Evolutionary conservation across 768 basidiomycete genomes (phyloP), one percentile per base, ranked within the genome.

Genomic region (Rhizopogon sp.): DNA sequence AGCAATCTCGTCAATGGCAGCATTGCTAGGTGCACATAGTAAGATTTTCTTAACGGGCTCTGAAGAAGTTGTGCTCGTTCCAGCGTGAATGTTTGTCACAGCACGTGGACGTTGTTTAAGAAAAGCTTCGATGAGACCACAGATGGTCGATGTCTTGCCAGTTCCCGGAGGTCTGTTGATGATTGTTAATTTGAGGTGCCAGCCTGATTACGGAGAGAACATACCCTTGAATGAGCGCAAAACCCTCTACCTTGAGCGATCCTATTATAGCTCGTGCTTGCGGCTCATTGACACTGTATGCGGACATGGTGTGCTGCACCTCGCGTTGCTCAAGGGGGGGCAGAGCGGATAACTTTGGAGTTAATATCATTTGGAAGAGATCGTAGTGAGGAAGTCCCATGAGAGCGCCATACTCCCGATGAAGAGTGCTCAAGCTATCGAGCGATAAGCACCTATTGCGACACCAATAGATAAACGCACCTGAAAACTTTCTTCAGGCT

Each of bases 101-200:
- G 80, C 66, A 35, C 68, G 70, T 10, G 72, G 68, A 6, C 88
- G 85, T 39, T 75, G 78, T 2, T 87, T 81, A 39, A 97, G 67
- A 65, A 88, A 93, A 4, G 86, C 82, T 41, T 90, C 85, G 6
- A 97, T 88, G n/a, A 99, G 77, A 20, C 92, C 93, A 61, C 93
- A 93, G 58, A 99, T 98, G 1, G 97, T 99, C 20, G 92, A 96
- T 8, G 97, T 99, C 74, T 99, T 99, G 11, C 97, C 97, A 0
- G 97, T 99, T 53, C 97, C 97, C 1, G 97, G 97, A 37, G 97
- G 97, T 22, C 96, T 95, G 59, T 28, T 49, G 17, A 39, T 28
- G 50, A 47, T 7, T 59, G 4, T 52, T 41, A 9, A 42, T 28
- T 46, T 42, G 42, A 43, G 28, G 16, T 31, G 54, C 40, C 33